These are phyloP conservation scores for Pleurostoma richardsiae DNA, from an alignment of 2,329 filamentous ascomycete genomes.

Conservation along the genomic window DNA sequence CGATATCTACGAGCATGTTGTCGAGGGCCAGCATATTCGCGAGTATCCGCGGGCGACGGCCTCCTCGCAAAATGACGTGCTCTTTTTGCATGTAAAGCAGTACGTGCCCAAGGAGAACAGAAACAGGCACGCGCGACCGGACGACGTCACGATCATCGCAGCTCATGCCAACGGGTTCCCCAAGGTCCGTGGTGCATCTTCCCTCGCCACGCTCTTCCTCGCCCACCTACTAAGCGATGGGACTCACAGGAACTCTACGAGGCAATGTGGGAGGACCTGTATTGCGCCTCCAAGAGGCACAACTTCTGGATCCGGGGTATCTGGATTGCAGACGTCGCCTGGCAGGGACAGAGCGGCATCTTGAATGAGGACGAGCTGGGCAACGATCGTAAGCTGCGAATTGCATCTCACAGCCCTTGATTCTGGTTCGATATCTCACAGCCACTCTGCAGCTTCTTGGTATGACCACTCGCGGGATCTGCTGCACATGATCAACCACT, in stretches of 20 bases:
- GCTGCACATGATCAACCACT: conserved; percentile 77
- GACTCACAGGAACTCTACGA: conserved; percentile 75
- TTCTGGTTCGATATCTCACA: too few relatives aligned
- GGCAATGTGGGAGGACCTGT: conserved; percentile 81
- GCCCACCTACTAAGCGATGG: neutral
- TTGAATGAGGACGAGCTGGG: conserved; percentile 73
- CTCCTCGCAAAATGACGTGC: conserved; percentile 66
- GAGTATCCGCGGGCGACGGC: conserved; percentile 74
- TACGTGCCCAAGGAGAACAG: conserved; percentile 74
- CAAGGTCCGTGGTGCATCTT: conserved; percentile 51
- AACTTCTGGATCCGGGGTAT: conserved; percentile 73
- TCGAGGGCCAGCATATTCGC: conserved; percentile 73
- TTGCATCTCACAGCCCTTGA: too few relatives aligned
- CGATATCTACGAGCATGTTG: conserved; percentile 65
- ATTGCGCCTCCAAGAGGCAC: conserved; percentile 48
- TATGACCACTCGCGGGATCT: conserved; percentile 81
- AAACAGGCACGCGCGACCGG: conserved; percentile 49
- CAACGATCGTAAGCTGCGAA: conserved; percentile 66
- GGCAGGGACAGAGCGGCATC: conserved; percentile 74
- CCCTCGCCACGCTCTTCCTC: too few relatives aligned
- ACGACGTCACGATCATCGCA: conserved; percentile 80
- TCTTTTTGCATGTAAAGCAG: conserved; percentile 77
- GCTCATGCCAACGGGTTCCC: conserved; percentile 91
- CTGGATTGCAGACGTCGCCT: conserved; percentile 86
- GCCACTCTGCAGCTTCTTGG: conserved; percentile 62